Evolutionary conservation across 1,284 basidiomycete genomes (phyloP).

Genomic region (Ustilago sp.): DNA sequence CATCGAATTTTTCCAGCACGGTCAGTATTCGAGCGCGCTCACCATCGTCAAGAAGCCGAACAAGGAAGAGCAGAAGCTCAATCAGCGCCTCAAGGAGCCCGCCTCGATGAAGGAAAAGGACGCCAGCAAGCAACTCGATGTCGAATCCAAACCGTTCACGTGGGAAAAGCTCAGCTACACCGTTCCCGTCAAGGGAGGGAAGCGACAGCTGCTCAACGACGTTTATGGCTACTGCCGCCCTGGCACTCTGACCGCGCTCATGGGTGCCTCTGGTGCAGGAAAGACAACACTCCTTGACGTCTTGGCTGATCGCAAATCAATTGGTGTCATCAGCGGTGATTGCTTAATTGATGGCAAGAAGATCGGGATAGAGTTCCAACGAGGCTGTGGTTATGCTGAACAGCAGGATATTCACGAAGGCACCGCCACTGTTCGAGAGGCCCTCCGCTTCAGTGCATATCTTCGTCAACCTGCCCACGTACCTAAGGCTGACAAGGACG

Average conservation of each 20-base stretch:
- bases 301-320: slow-evolving; percentile 81
- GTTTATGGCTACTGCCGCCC: slow-evolving; percentile 86
- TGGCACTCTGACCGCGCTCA: slow-evolving; percentile 78
- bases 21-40: slow-evolving; percentile 29
- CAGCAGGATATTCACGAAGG: slow-evolving; percentile 87
- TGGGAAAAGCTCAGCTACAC: slow-evolving; percentile 71
- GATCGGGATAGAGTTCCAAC: slow-evolving; percentile 80
- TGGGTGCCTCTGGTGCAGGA: slow-evolving; percentile 80
- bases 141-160: slow-evolving; percentile 66
- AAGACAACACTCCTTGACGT: slow-evolving; percentile 79
- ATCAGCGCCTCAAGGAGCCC: slow-evolving; percentile 53
- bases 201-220: slow-evolving; percentile 78
- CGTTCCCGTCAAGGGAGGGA: slow-evolving; percentile 73
- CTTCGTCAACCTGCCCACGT: slow-evolving; percentile 81
- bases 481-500: slow-evolving; percentile 79
- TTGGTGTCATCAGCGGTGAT: slow-evolving; percentile 83
- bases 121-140: slow-evolving; percentile 41
- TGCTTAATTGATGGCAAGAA: slow-evolving; percentile 81
- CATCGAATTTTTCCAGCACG: slow-evolving; percentile 50
- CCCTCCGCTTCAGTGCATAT: slow-evolving; percentile 82
- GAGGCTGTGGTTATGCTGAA: slow-evolving; percentile 76
- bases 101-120: slow-evolving; percentile 41
- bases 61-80: slow-evolving; percentile 56
- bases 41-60: slow-evolving; percentile 54
- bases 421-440: slow-evolving; percentile 85